Evolutionary conservation across 306 rosid genomes (phyloP).

Genomic region (Cicer chorassanicum): DNA sequence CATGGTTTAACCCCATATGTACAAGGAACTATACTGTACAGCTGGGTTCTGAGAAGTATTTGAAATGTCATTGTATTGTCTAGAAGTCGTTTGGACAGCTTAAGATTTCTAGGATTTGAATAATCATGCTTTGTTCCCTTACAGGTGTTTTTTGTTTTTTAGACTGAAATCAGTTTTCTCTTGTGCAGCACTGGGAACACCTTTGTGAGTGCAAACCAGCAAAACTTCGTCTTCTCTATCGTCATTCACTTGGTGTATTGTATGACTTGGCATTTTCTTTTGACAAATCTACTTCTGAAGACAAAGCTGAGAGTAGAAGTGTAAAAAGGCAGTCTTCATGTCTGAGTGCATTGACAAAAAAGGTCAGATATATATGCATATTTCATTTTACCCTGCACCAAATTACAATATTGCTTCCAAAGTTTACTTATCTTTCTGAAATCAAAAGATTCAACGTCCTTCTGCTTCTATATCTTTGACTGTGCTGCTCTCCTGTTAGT

Average conservation of each 20-base stretch:
- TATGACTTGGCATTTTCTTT: conserved; percentile 64
- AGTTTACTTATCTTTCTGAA: conserved; percentile 36
- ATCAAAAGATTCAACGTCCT: conserved; percentile 18
- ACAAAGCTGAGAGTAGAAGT: conserved; percentile 53
- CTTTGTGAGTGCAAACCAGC: conserved; percentile 92
- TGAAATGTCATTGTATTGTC: conserved; percentile 20
- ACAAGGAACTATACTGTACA: conserved; percentile 2
- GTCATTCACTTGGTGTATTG: conserved; percentile 87
- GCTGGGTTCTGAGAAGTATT: conserved; percentile 6
- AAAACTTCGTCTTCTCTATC: conserved; percentile 74
- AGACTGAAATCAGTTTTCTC: conserved; percentile 44
- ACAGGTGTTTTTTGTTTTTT: conserved; percentile 21
- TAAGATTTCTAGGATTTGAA: conserved; percentile 30
- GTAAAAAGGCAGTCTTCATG: conserved; percentile 58
- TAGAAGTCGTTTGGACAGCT: conserved; percentile 34
- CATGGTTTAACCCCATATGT: background rate
- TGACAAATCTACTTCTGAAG: conserved; percentile 65
- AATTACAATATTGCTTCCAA: conserved; percentile 23
- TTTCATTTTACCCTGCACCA: background rate
- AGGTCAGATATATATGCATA: conserved; percentile 52
- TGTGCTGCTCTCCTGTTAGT: conserved; percentile 28
- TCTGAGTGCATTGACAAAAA: conserved; percentile 66
- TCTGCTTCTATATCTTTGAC: conserved; percentile 41
- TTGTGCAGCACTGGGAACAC: conserved; percentile 84
- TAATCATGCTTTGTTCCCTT: conserved; percentile 1